Percentiles rank a stretch among this genome's conserved stretches.
These are phyloP conservation scores for Cyclotella sp. DNA, from an alignment of 108 stramenopile genomes.

Conservation along the genomic window DNA sequence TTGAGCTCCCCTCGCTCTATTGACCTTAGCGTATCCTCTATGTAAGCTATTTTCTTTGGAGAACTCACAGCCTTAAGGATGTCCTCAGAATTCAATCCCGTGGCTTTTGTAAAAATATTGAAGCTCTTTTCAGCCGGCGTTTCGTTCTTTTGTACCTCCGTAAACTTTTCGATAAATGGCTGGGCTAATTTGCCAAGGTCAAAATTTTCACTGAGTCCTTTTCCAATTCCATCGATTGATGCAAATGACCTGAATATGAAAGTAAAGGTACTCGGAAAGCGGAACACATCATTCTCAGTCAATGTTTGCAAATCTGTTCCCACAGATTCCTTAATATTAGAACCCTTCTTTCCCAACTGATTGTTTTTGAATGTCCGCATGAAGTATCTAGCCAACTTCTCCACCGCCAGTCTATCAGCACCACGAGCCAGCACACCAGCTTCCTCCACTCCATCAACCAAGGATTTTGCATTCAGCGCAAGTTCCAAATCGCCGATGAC, in stretches of 20 bases:
- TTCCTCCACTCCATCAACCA: conserved; percentile 96
- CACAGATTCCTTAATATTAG: conserved; percentile 82
- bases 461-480: conserved; percentile 84
- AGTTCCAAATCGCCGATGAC: conserved; percentile 74
- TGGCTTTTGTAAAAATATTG: conserved; percentile 77
- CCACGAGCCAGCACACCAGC: conserved; percentile 92
- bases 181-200: conserved; percentile 94
- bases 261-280: conserved; percentile 96
- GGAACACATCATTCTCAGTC: conserved; percentile 88
- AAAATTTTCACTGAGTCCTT: conserved; percentile 87
- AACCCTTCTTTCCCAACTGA: conserved; percentile 84
- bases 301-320: conserved; percentile 87
- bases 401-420: conserved; percentile 94
- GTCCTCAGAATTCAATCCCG: conserved; percentile 82
- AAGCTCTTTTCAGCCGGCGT: conserved; percentile 76
- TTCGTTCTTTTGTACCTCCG: conserved; percentile 73
- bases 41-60: conserved; percentile 89
- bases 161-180: conserved; percentile 94
- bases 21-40: conserved; percentile 88
- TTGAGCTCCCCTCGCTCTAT: conserved; percentile 92
- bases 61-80: conserved; percentile 77
- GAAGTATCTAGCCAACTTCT: conserved; percentile 95
- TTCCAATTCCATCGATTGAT: conserved; percentile 97
- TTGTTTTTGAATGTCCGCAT: conserved; percentile 93
- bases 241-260: conserved; percentile 98